Base-by-base conservation (phyloP, 1,284 basidiomycete species). In the Boletus sp. region DNA sequence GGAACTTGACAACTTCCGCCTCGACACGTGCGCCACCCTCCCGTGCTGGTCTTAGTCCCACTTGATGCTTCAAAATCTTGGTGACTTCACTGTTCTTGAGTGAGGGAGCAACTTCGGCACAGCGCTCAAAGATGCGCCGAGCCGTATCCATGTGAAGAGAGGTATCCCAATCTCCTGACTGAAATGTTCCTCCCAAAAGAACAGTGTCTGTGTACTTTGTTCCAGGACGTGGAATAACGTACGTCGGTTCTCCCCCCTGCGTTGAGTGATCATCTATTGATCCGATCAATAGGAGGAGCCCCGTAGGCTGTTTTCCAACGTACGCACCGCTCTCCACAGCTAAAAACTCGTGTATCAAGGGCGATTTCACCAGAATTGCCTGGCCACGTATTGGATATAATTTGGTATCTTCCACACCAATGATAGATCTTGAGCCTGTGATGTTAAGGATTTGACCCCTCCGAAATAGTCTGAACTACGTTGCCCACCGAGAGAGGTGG, bases 341-440 rank as follows among this genome's bases (percentile, higher is more conserved):
- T 30, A 74, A 41, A 50, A 65, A 72, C 46, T 77, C 71, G 29
- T 69, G 68, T 48, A 77, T 59, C 23, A 65, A 56, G 4, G 81
- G 76, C 2, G 81, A 78, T 44, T 75, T 62, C 22, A 82, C 75
- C 22, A 86, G 68, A 17, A 88, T 77, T 0, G 82, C 78, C 64
- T 89, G 87, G 1, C 87, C 87, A n/a, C 82, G 73, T 50, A 85
- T 80, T 4, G 87, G 86, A 57, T 75, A 75, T 20, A 84, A 71
- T 14, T 62, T 63, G 36, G 60, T 57, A 56, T 84, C 80, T 46
- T 81, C 72, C 8, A 88, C 78, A 8, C 82, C 84, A n/a, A 81
- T 68, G 29, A 86, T 69, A 3, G 76, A 76, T 23, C 69, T 68
- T 2, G 81, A 74, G 19, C 82, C 81, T 78, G 40, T 30, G 33